Conservation (phyloP, 495 filamentous ascomycete genomes). For the Talaromyces wortmannii region DNA sequence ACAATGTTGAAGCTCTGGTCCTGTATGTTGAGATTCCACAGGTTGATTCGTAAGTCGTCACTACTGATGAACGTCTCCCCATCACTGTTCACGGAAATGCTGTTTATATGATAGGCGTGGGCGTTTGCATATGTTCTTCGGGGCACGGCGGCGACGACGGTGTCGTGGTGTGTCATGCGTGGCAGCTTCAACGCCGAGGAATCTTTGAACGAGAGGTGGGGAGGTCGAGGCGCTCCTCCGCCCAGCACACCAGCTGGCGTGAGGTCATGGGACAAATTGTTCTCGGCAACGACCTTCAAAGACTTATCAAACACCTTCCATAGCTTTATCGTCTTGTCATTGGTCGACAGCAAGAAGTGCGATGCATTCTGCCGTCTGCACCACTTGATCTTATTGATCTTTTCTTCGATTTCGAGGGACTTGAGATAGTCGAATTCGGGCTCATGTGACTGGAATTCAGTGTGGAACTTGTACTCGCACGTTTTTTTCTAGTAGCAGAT, state of each 20-base stretch:
- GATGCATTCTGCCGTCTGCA: conserved; percentile 96
- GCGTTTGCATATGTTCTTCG: conserved; percentile 96
- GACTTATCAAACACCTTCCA: conserved; percentile 99
- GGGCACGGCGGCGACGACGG: conserved; percentile 93
- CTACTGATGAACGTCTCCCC: conserved; percentile 99
- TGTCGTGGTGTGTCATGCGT: conserved; percentile 95
- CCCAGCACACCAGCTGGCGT: conserved; percentile 69
- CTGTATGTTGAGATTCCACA: conserved; percentile 99
- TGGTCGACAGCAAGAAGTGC: conserved; percentile 96
- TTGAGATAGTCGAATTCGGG: conserved; percentile 99
- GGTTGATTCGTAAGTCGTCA: conserved; percentile 93
- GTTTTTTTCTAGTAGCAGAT: conserved; percentile 79
- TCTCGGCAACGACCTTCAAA: conserved; percentile 96
- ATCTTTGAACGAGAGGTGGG: conserved; percentile 68
- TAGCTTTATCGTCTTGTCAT: conserved; percentile 99
- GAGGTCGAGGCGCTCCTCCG: conserved; percentile 66
- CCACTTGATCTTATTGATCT: conserved; percentile 99
- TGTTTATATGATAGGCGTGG: conserved; percentile 99
- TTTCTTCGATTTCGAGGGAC: conserved; percentile 98
- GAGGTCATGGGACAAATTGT: conserved; percentile 92
- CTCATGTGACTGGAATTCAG: conserved; percentile 98
- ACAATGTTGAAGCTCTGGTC: conserved; percentile 99
- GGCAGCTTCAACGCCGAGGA: conserved; percentile 85
- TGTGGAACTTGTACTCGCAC: conserved; percentile 99
- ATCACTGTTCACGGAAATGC: conserved; percentile 98